Conservation (phyloP, 805 yeast species). For the Saccharomycopsis malanga region DNA sequence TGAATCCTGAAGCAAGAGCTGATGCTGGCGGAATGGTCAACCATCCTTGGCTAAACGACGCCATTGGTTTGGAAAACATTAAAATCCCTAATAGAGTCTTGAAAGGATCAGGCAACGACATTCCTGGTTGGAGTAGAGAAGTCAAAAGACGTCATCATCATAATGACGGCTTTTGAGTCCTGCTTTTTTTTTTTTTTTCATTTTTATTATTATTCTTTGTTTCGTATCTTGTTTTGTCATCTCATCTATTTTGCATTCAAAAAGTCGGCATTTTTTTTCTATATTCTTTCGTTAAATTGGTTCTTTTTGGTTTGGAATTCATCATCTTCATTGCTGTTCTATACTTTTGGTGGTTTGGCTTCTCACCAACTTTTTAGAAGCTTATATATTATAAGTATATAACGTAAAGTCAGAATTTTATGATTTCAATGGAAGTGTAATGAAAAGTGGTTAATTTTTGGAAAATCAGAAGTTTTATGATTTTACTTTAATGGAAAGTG, state of each 20-base stretch:
- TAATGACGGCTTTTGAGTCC: neutral
- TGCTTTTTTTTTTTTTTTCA: neutral
- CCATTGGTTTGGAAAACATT: slow-evolving; percentile 66
- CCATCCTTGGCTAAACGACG: slow-evolving; percentile 77
- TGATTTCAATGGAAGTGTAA: too few species aligned
- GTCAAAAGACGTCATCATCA: neutral
- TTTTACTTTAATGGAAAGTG: too few species aligned
- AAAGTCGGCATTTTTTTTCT: too few species aligned
- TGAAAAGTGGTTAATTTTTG: too few species aligned
- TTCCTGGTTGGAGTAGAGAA: slow-evolving; percentile 67
- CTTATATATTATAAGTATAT: too few species aligned
- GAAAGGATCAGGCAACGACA: slow-evolving; percentile 79
- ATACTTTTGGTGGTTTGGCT: too few species aligned
- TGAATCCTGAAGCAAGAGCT: slow-evolving; percentile 75
- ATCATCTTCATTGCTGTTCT: too few species aligned
- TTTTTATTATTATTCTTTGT: neutral
- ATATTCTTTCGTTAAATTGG: too few species aligned
- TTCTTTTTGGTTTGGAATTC: too few species aligned
- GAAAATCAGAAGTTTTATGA: too few species aligned
- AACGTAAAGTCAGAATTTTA: too few species aligned
- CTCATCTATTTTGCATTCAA: neutral
- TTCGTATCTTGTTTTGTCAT: neutral
- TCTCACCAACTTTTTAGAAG: too few species aligned
- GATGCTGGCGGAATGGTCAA: slow-evolving; percentile 95
- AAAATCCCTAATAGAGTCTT: slow-evolving; percentile 58